phyloP scores from a whole-genome alignment of 257 asterid species.

The Linderniella brevidens region DNA sequence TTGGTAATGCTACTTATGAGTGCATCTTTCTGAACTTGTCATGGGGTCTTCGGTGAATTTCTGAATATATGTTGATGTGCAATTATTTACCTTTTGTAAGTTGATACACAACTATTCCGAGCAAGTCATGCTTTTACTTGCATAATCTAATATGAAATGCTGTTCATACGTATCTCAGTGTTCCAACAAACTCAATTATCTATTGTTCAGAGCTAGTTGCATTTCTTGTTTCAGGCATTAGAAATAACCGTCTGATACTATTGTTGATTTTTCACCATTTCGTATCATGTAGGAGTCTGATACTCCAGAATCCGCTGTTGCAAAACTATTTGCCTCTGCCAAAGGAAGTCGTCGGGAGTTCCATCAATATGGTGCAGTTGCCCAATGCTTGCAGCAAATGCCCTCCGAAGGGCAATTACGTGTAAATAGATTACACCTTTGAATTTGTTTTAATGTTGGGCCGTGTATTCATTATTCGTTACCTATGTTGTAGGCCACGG shows the following conservation, averaged over 20 bases:
- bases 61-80: no score
- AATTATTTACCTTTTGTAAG: no score
- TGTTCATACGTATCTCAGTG: no score
- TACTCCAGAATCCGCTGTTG: conserved; percentile 77
- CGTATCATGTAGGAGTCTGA: conserved; percentile 48
- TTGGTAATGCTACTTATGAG: no score
- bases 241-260: background rate
- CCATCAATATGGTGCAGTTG: conserved; percentile 38
- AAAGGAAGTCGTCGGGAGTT: conserved; percentile 33
- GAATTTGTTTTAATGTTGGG: background rate
- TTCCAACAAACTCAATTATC: no score
- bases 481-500: conserved; percentile 45
- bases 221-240: no score
- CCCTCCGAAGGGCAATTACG: conserved; percentile 81
- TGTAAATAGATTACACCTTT: conserved; percentile 25
- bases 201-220: no score
- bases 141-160: no score
- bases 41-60: no score
- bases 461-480: conserved; percentile 5
- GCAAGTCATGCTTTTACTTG: no score
- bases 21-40: no score
- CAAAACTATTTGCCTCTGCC: conserved; percentile 71
- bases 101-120: no score
- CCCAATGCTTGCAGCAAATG: conserved; percentile 65
- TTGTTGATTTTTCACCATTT: background rate